Evolutionary conservation across 306 rosid genomes (phyloP), one percentile per base, ranked within the genome.

Genomic region (Acacia confusa): DNA sequence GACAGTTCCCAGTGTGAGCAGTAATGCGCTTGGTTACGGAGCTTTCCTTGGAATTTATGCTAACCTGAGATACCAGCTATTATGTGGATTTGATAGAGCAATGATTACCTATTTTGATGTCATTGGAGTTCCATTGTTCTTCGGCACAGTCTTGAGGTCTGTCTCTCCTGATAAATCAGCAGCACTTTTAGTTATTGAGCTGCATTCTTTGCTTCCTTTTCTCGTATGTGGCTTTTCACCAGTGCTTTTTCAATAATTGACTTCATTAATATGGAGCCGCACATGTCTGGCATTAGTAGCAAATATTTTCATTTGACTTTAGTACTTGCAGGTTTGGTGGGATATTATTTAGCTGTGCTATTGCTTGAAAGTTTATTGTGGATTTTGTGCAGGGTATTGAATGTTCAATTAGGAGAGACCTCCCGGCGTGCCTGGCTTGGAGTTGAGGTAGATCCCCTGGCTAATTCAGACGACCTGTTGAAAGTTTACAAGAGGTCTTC

Each of bases 21-120:
- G 85, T 22, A 96, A 93, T 83, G 99, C 98, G 0, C 92, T 96
- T 75, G 99, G 99, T 25, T 89, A 93, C 69, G 99, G 99, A 72
- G 99, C 99, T 47, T 96, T 96, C 84, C 97, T 96, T 24, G 99
- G 99, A 75, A 97, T 96, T 63, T 96, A 96, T 82, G 97, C 97
- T 9, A 96, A 96, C 85, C 83, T 93, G 84, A 91, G 99, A 83
- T 92, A 96, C 88, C 99, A 96, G 84, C 91, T 96, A 38, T 74
- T 93, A 64, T 89, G 97, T 82, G 99, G 99, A 82, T 89, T 93
- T 83, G 99, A 96, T 79, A 91, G 92, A 84, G 92, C 94, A 63
- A 84, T 96, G 92, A 75, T 88, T 78, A 88, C 64, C 82, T 94
- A 90, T 89, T 96, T 96, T 88, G 99, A 96, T 90, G 99, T 96